Percentiles rank a stretch among this genome's conserved stretches.
Evolutionary conservation across 75 land plant genomes (phyloP).

Genomic region (Cupressus sempervirens): DNA sequence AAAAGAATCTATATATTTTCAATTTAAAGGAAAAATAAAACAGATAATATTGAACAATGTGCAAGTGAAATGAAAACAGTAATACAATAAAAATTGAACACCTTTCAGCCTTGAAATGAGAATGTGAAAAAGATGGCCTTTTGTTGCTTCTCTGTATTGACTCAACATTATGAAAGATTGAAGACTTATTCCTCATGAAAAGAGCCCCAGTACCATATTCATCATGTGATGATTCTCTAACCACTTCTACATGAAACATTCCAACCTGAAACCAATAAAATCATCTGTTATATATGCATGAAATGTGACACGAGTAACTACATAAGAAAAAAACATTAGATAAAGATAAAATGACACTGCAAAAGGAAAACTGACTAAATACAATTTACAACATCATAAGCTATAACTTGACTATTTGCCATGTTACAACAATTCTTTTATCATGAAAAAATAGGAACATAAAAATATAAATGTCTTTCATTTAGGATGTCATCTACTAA

Average conservation of each 20-base stretch:
- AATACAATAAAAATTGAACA: not conserved
- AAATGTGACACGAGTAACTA: not conserved
- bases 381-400: not conserved
- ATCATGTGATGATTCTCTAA: not conserved
- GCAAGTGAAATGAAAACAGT: not conserved
- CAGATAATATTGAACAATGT: not conserved
- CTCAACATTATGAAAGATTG: not conserved
- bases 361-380: not conserved
- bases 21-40: not conserved
- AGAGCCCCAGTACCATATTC: slow-evolving; percentile 4
- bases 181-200: slow-evolving; percentile 1
- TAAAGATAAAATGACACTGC: not conserved
- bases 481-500: not conserved
- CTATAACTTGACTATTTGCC: not conserved
- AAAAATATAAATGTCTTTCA: not conserved
- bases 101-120: slow-evolving; percentile 7
- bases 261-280: slow-evolving; percentile 6
- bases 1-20: not conserved
- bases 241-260: slow-evolving; percentile 6
- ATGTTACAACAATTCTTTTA: not conserved
- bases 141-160: slow-evolving; percentile 4
- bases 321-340: not conserved
- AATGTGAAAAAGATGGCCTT: not conserved
- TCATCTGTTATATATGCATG: not conserved
- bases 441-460: not conserved